Evolutionary conservation across 805 yeast genomes (phyloP), one percentile per base, ranked within the genome.

Genomic region (Candida ipomoeae): DNA sequence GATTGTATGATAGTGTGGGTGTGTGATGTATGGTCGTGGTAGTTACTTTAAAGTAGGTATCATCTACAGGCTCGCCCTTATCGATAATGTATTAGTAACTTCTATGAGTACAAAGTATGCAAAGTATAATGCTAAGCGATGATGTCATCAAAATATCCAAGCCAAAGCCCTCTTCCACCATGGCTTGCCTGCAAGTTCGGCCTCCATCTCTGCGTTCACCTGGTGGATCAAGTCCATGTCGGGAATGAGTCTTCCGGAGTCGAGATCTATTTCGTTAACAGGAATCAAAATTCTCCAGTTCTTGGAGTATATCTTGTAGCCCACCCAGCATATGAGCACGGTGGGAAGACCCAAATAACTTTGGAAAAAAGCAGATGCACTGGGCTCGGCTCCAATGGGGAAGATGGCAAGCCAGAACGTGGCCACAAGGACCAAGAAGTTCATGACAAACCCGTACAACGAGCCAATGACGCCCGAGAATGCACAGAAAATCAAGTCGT

Each of bases 401-500:
- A 57, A 62, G 45, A 62, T 54, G 5, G 65, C 61, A 36, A 58
- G 57, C 66, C 66, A 64, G 55, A 64, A 62, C 41, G 65, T 66
- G 36, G 62, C 61, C 2, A 56, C 60, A 40, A 64, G 56, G 23
- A 64, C 66, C 50, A 58, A 53, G 5, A 58, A 13, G 47, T 63
- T 54, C 49, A 62, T 59, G 26, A 50, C 48, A 53, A 63, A 55
- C 13, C 65, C 60, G 50, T 62, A 62, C 54, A 55, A 53, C 6
- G 66, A 62, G 39, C 68, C 68, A 46, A 48, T 48, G 20, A 60
- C 50, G 33, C 81, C 83, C 8, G 81, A 80, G n/a, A 68, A 57
- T 33, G 85, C 70, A 44, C 66, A 65, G 65, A 75, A 84, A 1
- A 85, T 85, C 48, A 84, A 69, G 35, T 81, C 84, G 10, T 64